Evolutionary conservation across 495 filamentous ascomycete genomes (phyloP).

Genomic region (Penicillium longicatenatum): DNA sequence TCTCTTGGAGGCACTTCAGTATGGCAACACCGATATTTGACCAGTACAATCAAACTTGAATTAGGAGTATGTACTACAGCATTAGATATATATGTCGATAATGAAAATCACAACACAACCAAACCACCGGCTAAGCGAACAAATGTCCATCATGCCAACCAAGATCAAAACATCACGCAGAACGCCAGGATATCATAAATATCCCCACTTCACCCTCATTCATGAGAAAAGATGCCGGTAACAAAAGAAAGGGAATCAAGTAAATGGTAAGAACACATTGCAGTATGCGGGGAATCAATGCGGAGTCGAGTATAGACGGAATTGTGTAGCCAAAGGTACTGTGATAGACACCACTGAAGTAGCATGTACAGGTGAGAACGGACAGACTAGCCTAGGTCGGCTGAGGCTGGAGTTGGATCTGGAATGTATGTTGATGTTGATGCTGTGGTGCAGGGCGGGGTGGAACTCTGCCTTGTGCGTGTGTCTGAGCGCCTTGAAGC

Average conservation of each 20-base stretch:
- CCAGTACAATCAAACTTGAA: constrained; percentile 6
- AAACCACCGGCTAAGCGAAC: constrained; percentile 9
- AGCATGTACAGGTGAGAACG: background rate
- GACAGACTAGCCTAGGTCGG: constrained; percentile 13
- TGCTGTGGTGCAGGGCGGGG: constrained; percentile 29
- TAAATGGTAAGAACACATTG: background rate
- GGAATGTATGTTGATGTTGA: constrained; percentile 34
- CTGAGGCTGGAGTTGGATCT: constrained; percentile 28
- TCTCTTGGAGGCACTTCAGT: no score
- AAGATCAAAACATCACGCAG: background rate
- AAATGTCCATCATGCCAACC: constrained; percentile 11
- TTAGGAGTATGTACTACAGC: constrained; percentile 28
- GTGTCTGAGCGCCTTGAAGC: constrained; percentile 12
- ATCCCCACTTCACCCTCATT: background rate
- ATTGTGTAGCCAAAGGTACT: background rate
- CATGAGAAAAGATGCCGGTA: constrained; percentile 2
- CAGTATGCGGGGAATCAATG: constrained; percentile 5
- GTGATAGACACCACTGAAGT: background rate
- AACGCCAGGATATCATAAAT: constrained; percentile 4
- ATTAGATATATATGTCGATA: constrained; percentile 24
- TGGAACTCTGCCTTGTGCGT: constrained; percentile 17
- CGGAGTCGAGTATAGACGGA: background rate
- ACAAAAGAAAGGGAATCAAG: constrained; percentile 4
- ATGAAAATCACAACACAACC: constrained; percentile 12
- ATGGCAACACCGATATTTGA: background rate